Evolutionary conservation across 768 basidiomycete species (phyloP).

Genomic region (Amanita brunnescens): DNA sequence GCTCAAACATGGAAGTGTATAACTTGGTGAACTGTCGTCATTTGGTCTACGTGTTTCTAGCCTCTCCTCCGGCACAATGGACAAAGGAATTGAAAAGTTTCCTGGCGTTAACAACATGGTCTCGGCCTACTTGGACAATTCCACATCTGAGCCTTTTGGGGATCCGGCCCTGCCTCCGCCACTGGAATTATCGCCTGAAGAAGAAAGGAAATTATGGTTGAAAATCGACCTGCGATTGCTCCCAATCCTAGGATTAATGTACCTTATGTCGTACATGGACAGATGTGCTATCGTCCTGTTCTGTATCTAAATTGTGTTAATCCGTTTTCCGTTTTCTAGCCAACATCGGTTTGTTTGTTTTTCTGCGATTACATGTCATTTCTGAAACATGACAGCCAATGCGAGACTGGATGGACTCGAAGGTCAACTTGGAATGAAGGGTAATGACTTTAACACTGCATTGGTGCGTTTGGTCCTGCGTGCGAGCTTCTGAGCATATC

Average conservation of each 20-base stretch:
- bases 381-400: conserved; percentile 35
- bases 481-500: no score
- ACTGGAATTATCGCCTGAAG: conserved; percentile 32
- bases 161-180: conserved; percentile 37
- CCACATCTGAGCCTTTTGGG: no score
- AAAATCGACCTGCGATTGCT: conserved; percentile 52
- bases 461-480: no score
- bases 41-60: no score
- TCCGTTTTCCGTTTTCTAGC: conserved; percentile 24
- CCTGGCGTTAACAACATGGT: no score
- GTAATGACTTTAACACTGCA: conserved; percentile 58
- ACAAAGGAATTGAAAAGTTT: no score
- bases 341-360: conserved; percentile 39
- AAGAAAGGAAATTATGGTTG: conserved; percentile 46
- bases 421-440: conserved; percentile 44
- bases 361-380: neutral
- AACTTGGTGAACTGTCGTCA: no score
- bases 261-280: conserved; percentile 57
- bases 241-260: conserved; percentile 52
- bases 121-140: no score
- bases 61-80: no score
- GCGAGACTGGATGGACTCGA: conserved; percentile 57
- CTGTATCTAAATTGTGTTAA: neutral
- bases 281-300: conserved; percentile 28
- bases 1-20: no score